These are phyloP conservation scores for Huntiella abstrusa DNA, from an alignment of 2,329 filamentous ascomycete genomes.

Conservation along the genomic window DNA sequence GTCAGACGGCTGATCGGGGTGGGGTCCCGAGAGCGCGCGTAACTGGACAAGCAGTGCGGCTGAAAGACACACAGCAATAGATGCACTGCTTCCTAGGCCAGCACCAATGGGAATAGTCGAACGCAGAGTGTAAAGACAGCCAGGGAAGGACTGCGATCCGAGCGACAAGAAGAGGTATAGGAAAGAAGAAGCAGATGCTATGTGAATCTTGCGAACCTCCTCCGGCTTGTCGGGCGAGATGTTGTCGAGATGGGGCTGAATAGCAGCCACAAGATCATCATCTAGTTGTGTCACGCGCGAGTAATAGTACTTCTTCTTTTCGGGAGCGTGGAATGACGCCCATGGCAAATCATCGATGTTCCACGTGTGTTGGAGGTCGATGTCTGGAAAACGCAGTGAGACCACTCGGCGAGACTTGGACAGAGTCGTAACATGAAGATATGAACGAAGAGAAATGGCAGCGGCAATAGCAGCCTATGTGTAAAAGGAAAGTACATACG, in stretches of 20 bases:
- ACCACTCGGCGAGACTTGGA: conserved; percentile 84
- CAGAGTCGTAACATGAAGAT: conserved; percentile 84
- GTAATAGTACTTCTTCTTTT: conserved; percentile 91
- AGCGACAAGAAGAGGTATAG: conserved; percentile 85
- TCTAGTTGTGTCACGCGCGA: conserved; percentile 73
- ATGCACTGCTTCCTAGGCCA: conserved; percentile 84
- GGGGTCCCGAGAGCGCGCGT: conserved; percentile 71
- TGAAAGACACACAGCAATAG: conserved; percentile 74
- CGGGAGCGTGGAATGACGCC: conserved; percentile 57
- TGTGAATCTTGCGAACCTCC: conserved; percentile 65
- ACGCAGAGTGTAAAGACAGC: conserved; percentile 74
- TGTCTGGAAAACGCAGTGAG: conserved; percentile 76
- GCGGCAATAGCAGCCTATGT: conserved; percentile 73
- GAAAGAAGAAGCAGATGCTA: conserved; percentile 65
- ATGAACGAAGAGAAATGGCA: conserved; percentile 84
- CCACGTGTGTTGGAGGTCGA: conserved; percentile 80
- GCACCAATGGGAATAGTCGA: conserved; percentile 88
- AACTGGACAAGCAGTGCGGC: conserved; percentile 74
- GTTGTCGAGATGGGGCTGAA: conserved; percentile 57
- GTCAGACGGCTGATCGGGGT: conserved; percentile 71
- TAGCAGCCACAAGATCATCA: conserved; percentile 56
- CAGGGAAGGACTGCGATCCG: conserved; percentile 58
- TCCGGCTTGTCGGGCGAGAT: conserved; percentile 51
- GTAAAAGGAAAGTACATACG: background rate
- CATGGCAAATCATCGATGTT: conserved; percentile 84